These are phyloP conservation scores for Lodderomyces margitis DNA, from an alignment of 1,139 yeast genomes.

Conservation along the genomic window DNA sequence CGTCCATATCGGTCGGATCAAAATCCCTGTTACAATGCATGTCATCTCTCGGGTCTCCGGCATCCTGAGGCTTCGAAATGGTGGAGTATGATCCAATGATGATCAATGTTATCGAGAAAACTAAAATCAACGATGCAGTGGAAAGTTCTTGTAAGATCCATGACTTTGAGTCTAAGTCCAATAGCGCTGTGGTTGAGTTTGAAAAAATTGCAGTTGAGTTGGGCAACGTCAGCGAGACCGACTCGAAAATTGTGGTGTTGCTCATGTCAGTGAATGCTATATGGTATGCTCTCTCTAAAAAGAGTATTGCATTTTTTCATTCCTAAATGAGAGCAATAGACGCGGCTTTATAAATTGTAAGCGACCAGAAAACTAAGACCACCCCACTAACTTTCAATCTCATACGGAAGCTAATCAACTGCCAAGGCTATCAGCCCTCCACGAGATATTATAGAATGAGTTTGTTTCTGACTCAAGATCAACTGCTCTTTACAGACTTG, in stretches of 20 bases:
- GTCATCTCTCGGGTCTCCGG: constrained; percentile 36
- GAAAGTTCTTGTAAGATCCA: constrained; percentile 2
- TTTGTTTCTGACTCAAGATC: constrained; percentile 1
- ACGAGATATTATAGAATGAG: no score
- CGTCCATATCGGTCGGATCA: constrained; percentile 49
- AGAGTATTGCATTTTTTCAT: background rate
- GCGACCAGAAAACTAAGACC: no score
- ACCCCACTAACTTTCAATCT: no score
- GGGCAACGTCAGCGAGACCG: background rate
- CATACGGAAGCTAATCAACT: no score
- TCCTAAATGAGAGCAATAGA: background rate
- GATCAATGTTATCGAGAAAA: constrained; percentile 14
- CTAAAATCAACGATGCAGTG: background rate
- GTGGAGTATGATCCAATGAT: constrained; percentile 41
- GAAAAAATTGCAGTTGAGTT: background rate
- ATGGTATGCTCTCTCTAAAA: no score
- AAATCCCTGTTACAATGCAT: constrained; percentile 31
- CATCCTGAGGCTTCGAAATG: constrained; percentile 42
- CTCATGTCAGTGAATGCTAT: background rate
- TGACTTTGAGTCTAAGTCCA: background rate
- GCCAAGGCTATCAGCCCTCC: no score
- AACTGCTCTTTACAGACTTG: background rate
- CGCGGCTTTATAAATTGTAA: no score
- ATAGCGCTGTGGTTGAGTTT: background rate
- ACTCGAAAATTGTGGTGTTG: background rate